Conservation (phyloP, 441 rosid species). For the Pelargonium cotyledonis region DNA sequence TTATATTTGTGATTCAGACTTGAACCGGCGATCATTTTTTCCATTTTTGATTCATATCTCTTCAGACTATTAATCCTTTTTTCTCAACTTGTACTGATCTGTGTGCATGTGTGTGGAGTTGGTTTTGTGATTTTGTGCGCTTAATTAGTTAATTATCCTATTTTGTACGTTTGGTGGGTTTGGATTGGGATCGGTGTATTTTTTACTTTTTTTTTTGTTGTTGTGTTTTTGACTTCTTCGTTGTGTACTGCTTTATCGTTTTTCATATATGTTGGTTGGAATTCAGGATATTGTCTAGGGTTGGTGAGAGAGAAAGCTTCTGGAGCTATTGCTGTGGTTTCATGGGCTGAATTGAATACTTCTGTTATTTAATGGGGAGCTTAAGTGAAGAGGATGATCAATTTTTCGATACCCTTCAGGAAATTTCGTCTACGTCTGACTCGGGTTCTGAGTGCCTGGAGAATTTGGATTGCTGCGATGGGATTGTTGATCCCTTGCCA, state of each 20-base stretch:
- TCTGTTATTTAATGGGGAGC: conserved; percentile 35
- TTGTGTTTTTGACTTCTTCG: too few relatives aligned
- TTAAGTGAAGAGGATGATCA: conserved; percentile 50
- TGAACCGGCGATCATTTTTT: not conserved
- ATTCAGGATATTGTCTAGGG: conserved; percentile 25
- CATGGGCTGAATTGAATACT: conserved; percentile 62
- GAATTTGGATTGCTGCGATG: conserved; percentile 20
- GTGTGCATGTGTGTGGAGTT: not conserved
- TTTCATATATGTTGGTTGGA: conserved; percentile 13
- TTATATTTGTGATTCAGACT: too few relatives aligned
- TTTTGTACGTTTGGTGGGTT: not conserved
- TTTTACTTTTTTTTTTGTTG: not conserved
- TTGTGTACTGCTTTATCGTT: not conserved
- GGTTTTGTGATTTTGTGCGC: not conserved
- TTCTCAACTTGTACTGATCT: not conserved
- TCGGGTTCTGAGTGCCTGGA: conserved; percentile 25
- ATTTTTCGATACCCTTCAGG: conserved; percentile 65
- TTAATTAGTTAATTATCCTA: not conserved
- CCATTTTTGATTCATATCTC: not conserved
- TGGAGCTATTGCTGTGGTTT: conserved; percentile 21
- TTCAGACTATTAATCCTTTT: not conserved
- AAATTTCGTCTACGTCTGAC: conserved; percentile 36
- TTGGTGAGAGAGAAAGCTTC: conserved; percentile 12
- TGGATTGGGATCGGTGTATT: conserved; percentile 22
- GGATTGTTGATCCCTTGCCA: conserved; percentile 15